These are phyloP conservation scores for Boletus patriciae DNA, from an alignment of 768 basidiomycete genomes.

Conservation along the genomic window DNA sequence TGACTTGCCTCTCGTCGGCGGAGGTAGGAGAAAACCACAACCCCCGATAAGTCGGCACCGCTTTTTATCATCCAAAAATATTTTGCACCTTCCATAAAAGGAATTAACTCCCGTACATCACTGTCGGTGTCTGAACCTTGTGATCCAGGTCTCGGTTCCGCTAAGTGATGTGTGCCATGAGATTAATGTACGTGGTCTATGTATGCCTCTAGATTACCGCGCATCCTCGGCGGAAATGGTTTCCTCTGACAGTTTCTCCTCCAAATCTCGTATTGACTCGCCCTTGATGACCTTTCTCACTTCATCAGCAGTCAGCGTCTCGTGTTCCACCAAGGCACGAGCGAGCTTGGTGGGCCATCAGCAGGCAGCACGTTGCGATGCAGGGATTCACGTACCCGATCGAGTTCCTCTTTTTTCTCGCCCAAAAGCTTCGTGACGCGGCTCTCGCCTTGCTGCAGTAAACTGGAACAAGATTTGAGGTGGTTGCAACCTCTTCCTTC, in stretches of 20 bases:
- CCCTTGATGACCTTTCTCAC: slow-evolving; percentile 84
- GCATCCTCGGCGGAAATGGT: background rate
- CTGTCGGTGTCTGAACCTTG: too few species aligned
- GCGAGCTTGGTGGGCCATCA: slow-evolving; percentile 67
- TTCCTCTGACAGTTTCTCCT: slow-evolving; percentile 64
- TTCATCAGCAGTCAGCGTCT: slow-evolving; percentile 86
- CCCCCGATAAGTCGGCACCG: background rate
- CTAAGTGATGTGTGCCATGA: too few species aligned
- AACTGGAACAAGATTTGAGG: slow-evolving; percentile 29
- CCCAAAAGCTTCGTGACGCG: slow-evolving; percentile 66
- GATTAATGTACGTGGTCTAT: too few species aligned
- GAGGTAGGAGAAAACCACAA: slow-evolving; percentile 46
- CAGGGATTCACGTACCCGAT: slow-evolving; percentile 50
- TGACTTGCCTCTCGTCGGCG: slow-evolving; percentile 45
- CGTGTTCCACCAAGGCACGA: slow-evolving; percentile 89
- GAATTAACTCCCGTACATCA: too few species aligned
- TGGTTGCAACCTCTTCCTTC: background rate
- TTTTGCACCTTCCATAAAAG: too few species aligned
- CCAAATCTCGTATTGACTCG: slow-evolving; percentile 69
- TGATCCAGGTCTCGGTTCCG: too few species aligned
- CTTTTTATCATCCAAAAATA: background rate
- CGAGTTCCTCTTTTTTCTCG: slow-evolving; percentile 69
- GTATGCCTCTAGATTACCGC: too few species aligned
- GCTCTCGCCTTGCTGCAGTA: slow-evolving; percentile 69
- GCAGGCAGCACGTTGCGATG: background rate